These are phyloP conservation scores for Mercurialis annua DNA, from an alignment of 345 rosid species.

Conservation along the genomic window DNA sequence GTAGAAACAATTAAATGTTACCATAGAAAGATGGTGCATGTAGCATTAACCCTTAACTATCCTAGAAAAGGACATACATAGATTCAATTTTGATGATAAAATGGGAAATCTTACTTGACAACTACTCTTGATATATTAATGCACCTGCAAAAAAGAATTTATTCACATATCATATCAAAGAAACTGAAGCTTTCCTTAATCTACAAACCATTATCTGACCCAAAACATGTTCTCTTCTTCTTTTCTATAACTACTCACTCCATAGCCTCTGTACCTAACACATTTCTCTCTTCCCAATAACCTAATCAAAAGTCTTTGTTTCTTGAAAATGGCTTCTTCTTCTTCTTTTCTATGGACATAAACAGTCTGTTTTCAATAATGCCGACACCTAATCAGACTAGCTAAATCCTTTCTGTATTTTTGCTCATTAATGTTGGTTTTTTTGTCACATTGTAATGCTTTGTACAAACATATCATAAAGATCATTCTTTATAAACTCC, in stretches of 20 bases:
- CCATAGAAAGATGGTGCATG: too few relatives aligned
- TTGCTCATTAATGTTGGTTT: slow-evolving; percentile 4
- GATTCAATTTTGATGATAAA: slow-evolving; percentile 31
- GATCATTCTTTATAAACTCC: too few relatives aligned
- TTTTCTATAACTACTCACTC: not conserved
- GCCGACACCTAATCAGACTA: slow-evolving; percentile 5
- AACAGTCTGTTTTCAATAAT: slow-evolving; percentile 15
- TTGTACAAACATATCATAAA: not conserved
- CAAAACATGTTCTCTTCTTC: slow-evolving; percentile 15
- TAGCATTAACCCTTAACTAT: too few relatives aligned
- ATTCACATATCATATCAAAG: not conserved
- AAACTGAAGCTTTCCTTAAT: slow-evolving; percentile 28
- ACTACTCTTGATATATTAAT: slow-evolving; percentile 18
- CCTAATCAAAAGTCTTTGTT: not conserved
- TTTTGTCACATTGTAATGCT: not conserved
- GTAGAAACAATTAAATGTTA: too few relatives aligned
- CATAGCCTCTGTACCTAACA: not conserved
- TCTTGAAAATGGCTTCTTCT: slow-evolving; percentile 1
- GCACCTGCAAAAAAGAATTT: slow-evolving; percentile 20
- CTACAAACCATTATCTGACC: slow-evolving; percentile 1
- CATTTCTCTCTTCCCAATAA: slow-evolving; percentile 22
- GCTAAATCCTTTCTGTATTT: not conserved
- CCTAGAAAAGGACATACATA: slow-evolving; percentile 21
- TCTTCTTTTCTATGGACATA: not conserved
- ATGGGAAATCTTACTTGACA: slow-evolving; percentile 27